Conservation (phyloP, 345 rosid species). For the Citrus glauca region DNA sequence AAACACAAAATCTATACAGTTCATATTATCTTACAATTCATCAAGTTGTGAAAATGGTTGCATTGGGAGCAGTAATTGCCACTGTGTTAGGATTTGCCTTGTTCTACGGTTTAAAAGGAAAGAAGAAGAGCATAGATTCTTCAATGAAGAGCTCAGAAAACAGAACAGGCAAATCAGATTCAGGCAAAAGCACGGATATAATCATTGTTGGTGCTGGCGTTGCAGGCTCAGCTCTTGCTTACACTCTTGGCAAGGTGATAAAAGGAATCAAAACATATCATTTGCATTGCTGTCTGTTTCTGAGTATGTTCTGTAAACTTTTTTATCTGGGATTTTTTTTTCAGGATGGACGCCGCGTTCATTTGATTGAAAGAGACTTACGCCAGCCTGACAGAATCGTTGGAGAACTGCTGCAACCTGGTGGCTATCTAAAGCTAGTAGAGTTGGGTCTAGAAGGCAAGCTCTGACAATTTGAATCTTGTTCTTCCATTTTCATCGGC, state of each 20-base stretch:
- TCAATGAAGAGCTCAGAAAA: slow-evolving; percentile 1
- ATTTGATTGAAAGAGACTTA: slow-evolving; percentile 17
- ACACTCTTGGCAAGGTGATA: slow-evolving; percentile 6
- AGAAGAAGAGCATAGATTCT: slow-evolving; percentile 1
- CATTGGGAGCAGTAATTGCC: background rate
- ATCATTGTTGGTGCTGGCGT: slow-evolving; percentile 10
- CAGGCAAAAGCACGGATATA: background rate
- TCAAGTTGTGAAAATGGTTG: background rate
- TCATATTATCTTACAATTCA: background rate
- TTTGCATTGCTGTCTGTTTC: background rate
- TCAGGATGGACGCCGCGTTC: slow-evolving; percentile 6
- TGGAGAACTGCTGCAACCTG: slow-evolving; percentile 16
- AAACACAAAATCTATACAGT: background rate
- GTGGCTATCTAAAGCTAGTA: slow-evolving; percentile 16
- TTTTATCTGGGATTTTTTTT: background rate
- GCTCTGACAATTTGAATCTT: background rate
- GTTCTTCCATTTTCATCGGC: background rate
- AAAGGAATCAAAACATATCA: background rate
- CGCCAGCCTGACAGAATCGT: slow-evolving; percentile 10
- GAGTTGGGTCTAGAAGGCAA: slow-evolving; percentile 24
- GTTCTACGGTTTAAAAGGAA: background rate
- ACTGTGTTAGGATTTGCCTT: background rate
- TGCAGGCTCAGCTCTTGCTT: slow-evolving; percentile 18
- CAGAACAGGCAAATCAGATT: background rate
- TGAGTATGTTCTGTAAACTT: background rate